A percentile compares a stretch with the other conserved stretches of the same genome.
These are phyloP conservation scores for Glomus cerebriforme DNA, from an alignment of 192 early-diverging fungal species.

Conservation along the genomic window DNA sequence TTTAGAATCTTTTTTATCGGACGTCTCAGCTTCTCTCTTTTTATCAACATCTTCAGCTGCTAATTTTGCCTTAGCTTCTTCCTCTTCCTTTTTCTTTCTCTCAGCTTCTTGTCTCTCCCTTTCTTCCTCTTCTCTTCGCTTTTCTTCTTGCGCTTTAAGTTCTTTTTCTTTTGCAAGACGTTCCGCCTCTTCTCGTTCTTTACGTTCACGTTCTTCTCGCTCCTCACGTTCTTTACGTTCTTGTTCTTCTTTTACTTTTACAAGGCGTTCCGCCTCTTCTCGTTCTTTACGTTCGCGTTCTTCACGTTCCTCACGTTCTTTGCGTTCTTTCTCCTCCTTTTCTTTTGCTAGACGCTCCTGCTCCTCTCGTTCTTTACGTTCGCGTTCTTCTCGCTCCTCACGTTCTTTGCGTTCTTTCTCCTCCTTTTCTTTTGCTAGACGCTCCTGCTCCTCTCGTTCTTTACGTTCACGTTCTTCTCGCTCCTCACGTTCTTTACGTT, in stretches of 20 bases:
- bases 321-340: constrained; percentile 36
- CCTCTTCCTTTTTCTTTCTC: constrained; percentile 20
- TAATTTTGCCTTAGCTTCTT: constrained; percentile 22
- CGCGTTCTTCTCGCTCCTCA: constrained; percentile 30
- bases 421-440: constrained; percentile 33
- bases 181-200: constrained; percentile 33
- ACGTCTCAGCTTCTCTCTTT: constrained; percentile 30
- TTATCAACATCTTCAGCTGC: constrained; percentile 33
- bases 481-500: constrained; percentile 37
- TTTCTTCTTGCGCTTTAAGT: too few species aligned
- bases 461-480: neutral
- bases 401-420: constrained; percentile 35
- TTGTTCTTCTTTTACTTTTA: constrained; percentile 36
- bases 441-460: constrained; percentile 31
- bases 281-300: constrained; percentile 16
- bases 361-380: constrained; percentile 28
- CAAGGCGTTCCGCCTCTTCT: constrained; percentile 29
- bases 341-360: constrained; percentile 34
- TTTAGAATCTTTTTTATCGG: constrained; percentile 34
- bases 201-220: constrained; percentile 37
- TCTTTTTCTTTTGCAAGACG: constrained; percentile 26
- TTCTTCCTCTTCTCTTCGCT: constrained; percentile 18
- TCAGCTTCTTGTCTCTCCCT: constrained; percentile 33
- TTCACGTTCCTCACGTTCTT: constrained; percentile 35
- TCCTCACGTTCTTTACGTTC: constrained; percentile 37